Conservation (phyloP, 75 land plant species). For the Sequoia sempervirens region DNA sequence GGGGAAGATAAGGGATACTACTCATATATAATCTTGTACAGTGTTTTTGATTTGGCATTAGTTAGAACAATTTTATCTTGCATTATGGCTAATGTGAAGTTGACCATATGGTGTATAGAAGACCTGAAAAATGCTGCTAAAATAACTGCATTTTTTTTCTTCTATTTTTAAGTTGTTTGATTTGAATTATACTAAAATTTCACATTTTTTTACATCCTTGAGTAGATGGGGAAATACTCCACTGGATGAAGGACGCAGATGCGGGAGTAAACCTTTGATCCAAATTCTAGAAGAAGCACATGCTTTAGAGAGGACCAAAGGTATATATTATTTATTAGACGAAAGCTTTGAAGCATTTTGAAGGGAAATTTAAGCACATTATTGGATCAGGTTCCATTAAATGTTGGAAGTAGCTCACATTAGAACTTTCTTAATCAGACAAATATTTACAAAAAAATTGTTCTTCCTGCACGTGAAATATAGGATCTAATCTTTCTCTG, state of each 20-base stretch:
- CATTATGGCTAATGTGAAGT: neutral
- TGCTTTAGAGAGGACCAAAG: constrained; percentile 14
- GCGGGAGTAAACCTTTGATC: constrained; percentile 48
- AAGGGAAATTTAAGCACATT: neutral
- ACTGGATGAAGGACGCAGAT: constrained; percentile 42
- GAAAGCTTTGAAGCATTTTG: neutral
- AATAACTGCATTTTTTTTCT: neutral
- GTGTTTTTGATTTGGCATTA: neutral
- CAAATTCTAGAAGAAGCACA: constrained; percentile 54
- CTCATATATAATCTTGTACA: neutral
- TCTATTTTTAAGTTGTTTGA: neutral
- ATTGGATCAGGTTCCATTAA: neutral
- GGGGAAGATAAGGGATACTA: neutral
- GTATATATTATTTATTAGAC: neutral
- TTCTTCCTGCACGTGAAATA: neutral
- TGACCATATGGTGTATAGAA: neutral
- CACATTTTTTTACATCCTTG: neutral
- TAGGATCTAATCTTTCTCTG: neutral
- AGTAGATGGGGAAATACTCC: constrained; percentile 84
- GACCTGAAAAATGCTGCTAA: neutral
- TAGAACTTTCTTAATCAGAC: neutral
- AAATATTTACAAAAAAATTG: neutral
- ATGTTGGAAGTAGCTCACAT: neutral
- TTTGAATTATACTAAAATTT: neutral
- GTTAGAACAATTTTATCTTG: neutral